Base-by-base conservation (phyloP, 2,329 filamentous ascomycete species). In the Ceratocystis colombiana region DNA sequence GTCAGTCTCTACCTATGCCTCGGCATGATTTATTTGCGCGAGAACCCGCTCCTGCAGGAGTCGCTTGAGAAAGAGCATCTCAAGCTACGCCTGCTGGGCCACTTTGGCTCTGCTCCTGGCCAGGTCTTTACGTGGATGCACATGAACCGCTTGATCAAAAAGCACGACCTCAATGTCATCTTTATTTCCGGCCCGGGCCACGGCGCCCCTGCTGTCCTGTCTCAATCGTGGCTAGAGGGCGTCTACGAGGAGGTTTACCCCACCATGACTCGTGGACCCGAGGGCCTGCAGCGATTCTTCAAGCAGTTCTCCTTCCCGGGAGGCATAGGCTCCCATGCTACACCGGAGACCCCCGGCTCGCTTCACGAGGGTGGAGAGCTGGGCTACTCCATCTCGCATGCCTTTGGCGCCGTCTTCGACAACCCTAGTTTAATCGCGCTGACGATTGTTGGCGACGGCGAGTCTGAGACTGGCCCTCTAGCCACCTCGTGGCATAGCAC, bases 241-340 rank as follows among this genome's bases (percentile, higher is more conserved):
- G 84, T 86, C 53, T 91, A 91, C 75, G 85, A 85, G 1, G 88
- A 91, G 72, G 84, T 90, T 28, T 92, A 90, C 71, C 87, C 88
- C 1, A 83, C 88, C 67, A 89, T 87, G 77, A 82, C 84, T 1
- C 82, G 88, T 70, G 83, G 88, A 72, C 75, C 80, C 48, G 82
- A 86, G 67, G 88, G 88, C 30, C 77, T 92, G 79, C 83, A 85
- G 71, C 82, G 80, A 68, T 90, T 91, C 79, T 90, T 91, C 82
- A 90, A 90, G 77, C 84, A 87, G 70, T 92, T 92, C 77, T 90
- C 88, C 0, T 91, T 91, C 75, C 88, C 88, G 0, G 88, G 88
- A 20, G 88, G 88, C 65, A 86, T 90, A 71, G 88, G 88, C 65
- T 88, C 85, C 22, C 88, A 91, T 73, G 88, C 87, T 66, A 91